Evolutionary conservation across 2,329 filamentous ascomycete species (phyloP).

Genomic region (Tolypocladium tropicale): DNA sequence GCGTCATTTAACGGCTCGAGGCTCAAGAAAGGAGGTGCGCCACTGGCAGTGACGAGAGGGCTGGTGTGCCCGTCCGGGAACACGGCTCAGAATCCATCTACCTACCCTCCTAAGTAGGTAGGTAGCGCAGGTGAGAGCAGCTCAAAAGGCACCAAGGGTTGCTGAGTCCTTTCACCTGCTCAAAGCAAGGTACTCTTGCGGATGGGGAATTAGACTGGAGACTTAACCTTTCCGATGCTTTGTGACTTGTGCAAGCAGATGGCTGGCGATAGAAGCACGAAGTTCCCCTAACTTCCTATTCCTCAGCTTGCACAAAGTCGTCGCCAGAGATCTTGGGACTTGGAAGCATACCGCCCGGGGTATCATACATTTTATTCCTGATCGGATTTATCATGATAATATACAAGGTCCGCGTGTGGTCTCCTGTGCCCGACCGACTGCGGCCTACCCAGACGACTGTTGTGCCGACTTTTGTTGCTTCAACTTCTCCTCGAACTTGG

Average conservation of each 20-base stretch:
- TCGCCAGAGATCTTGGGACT: neutral
- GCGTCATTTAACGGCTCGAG: neutral
- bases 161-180: too few relatives aligned
- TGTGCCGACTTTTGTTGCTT: constrained; percentile 38
- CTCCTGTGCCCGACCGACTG: neutral
- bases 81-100: too few relatives aligned
- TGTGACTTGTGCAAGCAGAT: too few relatives aligned
- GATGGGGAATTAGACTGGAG: too few relatives aligned
- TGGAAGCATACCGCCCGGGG: neutral
- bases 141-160: too few relatives aligned
- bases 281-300: neutral
- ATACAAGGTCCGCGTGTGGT: neutral
- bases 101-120: neutral
- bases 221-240: too few relatives aligned
- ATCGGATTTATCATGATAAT: neutral
- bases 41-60: neutral
- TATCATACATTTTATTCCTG: neutral
- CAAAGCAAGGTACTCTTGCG: too few relatives aligned
- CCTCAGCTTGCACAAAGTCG: neutral
- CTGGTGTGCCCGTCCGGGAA: neutral
- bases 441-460: constrained; percentile 2
- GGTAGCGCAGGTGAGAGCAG: too few relatives aligned
- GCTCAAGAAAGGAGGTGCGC: neutral
- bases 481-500: constrained; percentile 83
- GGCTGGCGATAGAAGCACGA: too few relatives aligned